These are phyloP conservation scores for Massospora cicadina DNA, from an alignment of 371 early-diverging fungal species.

Conservation along the genomic window DNA sequence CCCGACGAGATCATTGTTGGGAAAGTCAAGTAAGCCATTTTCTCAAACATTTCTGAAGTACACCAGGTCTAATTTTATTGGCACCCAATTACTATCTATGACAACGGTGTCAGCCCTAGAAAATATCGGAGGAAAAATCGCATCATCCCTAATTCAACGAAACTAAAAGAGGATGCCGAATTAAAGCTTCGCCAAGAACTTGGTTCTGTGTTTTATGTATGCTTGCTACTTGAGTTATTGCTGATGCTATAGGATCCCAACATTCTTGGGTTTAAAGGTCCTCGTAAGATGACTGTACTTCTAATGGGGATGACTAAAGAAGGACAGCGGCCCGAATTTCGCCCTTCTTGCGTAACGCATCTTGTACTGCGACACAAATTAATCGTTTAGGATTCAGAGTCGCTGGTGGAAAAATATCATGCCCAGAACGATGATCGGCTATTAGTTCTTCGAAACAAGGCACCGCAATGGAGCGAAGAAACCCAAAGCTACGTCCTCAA, in stretches of 20 bases:
- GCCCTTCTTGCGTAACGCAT: constrained; percentile 31
- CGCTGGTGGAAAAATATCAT: not conserved
- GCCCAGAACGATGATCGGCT: constrained; percentile 26
- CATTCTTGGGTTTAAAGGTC: constrained; percentile 78
- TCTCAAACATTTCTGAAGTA: constrained; percentile 11
- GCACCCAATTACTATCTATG: constrained; percentile 62
- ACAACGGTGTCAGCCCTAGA: constrained; percentile 37
- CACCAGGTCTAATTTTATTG: constrained; percentile 61
- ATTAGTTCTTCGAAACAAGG: constrained; percentile 65
- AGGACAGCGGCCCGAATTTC: constrained; percentile 37
- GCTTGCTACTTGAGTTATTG: constrained; percentile 8
- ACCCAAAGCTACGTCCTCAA: constrained; percentile 88
- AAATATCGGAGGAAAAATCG: constrained; percentile 19
- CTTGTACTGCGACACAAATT: not conserved
- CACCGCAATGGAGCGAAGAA: constrained; percentile 89
- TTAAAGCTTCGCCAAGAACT: constrained; percentile 39
- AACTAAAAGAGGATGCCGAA: not conserved
- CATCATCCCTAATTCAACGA: constrained; percentile 16
- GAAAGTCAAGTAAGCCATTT: constrained; percentile 31
- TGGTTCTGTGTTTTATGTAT: constrained; percentile 64
- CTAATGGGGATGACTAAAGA: constrained; percentile 48
- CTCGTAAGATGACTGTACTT: constrained; percentile 78
- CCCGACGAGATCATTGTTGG: constrained; percentile 22
- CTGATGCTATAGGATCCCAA: constrained; percentile 50
- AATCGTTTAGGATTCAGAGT: not conserved